Conservation (phyloP, 768 basidiomycete genomes). For the Suillus weaverae region DNA sequence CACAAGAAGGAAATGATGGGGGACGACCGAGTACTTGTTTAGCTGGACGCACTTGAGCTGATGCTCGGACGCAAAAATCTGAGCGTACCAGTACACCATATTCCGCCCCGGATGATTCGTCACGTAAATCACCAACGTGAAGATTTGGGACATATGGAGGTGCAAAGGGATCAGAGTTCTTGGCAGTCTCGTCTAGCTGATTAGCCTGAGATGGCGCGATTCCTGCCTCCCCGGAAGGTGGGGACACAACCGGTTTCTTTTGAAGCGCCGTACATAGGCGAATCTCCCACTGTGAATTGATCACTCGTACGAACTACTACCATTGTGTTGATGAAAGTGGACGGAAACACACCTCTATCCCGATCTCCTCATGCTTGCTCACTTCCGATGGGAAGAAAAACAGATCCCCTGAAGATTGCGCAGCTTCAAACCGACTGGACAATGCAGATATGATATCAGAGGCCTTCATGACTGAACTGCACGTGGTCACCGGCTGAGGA, state of each 20-base stretch:
- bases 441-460: conserved; percentile 57
- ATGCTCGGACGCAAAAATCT: neutral
- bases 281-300: conserved; percentile 70
- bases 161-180: conserved; percentile 69
- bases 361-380: conserved; percentile 57
- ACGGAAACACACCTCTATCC: conserved; percentile 54
- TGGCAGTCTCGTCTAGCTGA: conserved; percentile 24
- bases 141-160: conserved; percentile 83
- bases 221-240: conserved; percentile 38
- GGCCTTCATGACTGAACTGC: conserved; percentile 10
- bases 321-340: neutral
- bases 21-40: conserved; percentile 85
- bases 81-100: conserved; percentile 69
- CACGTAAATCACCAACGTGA: conserved; percentile 67
- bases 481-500: neutral
- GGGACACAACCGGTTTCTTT: conserved; percentile 64
- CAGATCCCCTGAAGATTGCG: conserved; percentile 62
- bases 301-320: neutral
- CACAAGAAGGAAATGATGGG: conserved; percentile 83
- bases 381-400: conserved; percentile 78
- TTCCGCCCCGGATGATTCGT: conserved; percentile 54
- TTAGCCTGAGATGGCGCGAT: conserved; percentile 21
- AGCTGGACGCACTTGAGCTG: conserved; percentile 45
- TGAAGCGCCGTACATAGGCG: conserved; percentile 83
- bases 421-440: conserved; percentile 55